Percentiles rank a stretch among this genome's conserved stretches.
phyloP scores from a whole-genome alignment of 2,329 filamentous ascomycete genomes.

The Aspergillus sp. region DNA sequence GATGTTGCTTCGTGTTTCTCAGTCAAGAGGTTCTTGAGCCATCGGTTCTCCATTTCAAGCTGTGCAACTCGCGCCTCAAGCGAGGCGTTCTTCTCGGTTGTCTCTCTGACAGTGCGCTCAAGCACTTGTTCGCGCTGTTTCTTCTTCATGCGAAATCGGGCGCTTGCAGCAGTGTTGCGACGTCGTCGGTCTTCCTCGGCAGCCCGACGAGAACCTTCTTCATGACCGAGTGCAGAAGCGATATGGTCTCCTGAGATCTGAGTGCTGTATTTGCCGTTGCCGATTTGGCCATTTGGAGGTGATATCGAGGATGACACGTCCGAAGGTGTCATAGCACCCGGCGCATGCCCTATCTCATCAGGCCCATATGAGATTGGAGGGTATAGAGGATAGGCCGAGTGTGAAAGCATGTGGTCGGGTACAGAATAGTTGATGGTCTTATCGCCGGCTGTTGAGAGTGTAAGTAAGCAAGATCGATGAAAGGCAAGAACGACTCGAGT shows the following conservation, averaged over 20 bases:
- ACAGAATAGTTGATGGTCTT: conserved; percentile 40
- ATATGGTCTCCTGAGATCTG: conserved; percentile 38
- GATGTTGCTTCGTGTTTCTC: conserved; percentile 65
- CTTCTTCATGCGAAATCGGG: conserved; percentile 91
- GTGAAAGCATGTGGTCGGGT: conserved; percentile 40
- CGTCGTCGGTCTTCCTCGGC: conserved; percentile 89
- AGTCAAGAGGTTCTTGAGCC: conserved; percentile 76
- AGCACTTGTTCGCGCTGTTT: conserved; percentile 89
- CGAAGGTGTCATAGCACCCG: conserved; percentile 40
- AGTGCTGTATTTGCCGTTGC: conserved; percentile 42
- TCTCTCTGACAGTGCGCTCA: conserved; percentile 78
- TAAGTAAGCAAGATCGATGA: conserved; percentile 24
- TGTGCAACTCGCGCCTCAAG: conserved; percentile 73
- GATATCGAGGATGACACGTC: conserved; percentile 44
- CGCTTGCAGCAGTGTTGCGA: conserved; percentile 83
- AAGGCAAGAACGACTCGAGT: conserved; percentile 1
- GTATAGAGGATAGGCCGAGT: conserved; percentile 39
- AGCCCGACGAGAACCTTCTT: conserved; percentile 69
- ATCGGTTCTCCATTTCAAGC: conserved; percentile 80
- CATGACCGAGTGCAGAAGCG: conserved; percentile 56
- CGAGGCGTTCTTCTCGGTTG: conserved; percentile 72
- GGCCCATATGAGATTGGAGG: conserved; percentile 37
- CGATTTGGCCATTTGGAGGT: conserved; percentile 40
- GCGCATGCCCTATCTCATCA: conserved; percentile 36
- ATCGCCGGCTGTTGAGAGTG: conserved; percentile 28